A percentile compares a stretch with the other conserved stretches of the same genome.
Conservation (phyloP, 169 alveolate genomes). For the Theileria annulata region DNA sequence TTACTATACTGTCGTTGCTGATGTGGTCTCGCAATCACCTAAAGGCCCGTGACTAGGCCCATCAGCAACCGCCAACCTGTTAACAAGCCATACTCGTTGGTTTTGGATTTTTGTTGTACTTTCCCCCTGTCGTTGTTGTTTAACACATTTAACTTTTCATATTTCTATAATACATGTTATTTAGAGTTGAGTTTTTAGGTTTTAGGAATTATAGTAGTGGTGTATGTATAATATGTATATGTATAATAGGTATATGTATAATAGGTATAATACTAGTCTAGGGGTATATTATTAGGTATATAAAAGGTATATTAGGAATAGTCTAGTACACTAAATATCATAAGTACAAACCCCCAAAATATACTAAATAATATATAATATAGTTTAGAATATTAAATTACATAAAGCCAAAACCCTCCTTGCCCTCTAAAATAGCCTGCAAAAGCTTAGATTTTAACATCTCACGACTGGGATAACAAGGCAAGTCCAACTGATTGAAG, state of each 20-base stretch:
- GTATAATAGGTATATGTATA: too few relatives aligned
- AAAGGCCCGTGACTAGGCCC: neutral
- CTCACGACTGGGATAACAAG: constrained; percentile 94
- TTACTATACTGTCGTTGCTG: neutral
- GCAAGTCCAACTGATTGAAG: constrained; percentile 97
- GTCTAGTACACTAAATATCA: too few relatives aligned
- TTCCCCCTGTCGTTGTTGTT: neutral
- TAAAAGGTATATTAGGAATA: too few relatives aligned
- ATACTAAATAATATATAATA: neutral
- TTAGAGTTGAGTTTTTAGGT: too few relatives aligned
- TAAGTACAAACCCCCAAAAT: too few relatives aligned
- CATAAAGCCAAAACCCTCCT: constrained; percentile 95
- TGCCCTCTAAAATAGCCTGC: constrained; percentile 93
- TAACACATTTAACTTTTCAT: neutral
- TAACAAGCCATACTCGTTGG: neutral
- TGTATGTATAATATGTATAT: too few relatives aligned
- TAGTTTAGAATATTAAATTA: constrained; percentile 42
- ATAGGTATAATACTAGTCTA: too few relatives aligned
- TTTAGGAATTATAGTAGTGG: too few relatives aligned
- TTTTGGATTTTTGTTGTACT: neutral
- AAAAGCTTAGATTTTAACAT: constrained; percentile 85
- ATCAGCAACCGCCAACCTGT: neutral
- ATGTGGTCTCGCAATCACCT: constrained; percentile 3
- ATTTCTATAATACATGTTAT: neutral
- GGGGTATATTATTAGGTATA: too few relatives aligned